Base-by-base conservation (phyloP, 1,284 basidiomycete genomes). In the Puccinia polysora region DNA sequence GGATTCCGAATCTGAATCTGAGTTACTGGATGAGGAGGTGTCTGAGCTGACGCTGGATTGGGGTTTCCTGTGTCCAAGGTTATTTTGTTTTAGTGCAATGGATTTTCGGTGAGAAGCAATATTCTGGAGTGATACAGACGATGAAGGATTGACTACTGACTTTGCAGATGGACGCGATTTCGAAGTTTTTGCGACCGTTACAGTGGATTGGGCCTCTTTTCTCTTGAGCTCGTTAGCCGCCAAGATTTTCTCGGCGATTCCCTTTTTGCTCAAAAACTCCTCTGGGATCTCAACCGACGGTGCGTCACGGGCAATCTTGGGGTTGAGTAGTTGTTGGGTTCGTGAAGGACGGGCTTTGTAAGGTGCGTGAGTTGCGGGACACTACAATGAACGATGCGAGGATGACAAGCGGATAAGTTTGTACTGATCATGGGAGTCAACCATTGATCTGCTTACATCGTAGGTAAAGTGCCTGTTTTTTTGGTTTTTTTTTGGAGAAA, bases 401-500 rank as follows among this genome's bases (percentile, higher is more conserved):
- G 8, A 49, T 18, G 12, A 52, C 20, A 25, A 28, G 38, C n/a
- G 32, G n/a, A n/a, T 20, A 40, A 18, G 25, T 6, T 14, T 25
- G 30, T 20, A 14, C 8, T 40, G 12, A 25, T n/a, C n/a, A n/a
- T 34, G 15, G 47, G 12, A 52, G 45, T 36, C 30, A 28, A 23
- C 14, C 10, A 40, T 20, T 34, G 30, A 18, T 18, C n/a, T 49
- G 28, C 50, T 4, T 34, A 60, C 67, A 34, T 69, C 38, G 45
- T 69, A 69, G 28, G 67, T 69, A 40, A 49, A 69, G 45, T 69
- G 67, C 10, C 67, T 69, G n/a, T n/a, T n/a, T n/a, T n/a, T n/a
- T n/a, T n/a, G n/a, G n/a, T n/a, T n/a, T n/a, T n/a, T n/a, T n/a
- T n/a, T n/a, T n/a, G n/a, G n/a, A n/a, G n/a, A n/a, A n/a, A n/a